Evolutionary conservation across 2,329 filamentous ascomycete species (phyloP).

Genomic region (Cucurbitaria berberidis): DNA sequence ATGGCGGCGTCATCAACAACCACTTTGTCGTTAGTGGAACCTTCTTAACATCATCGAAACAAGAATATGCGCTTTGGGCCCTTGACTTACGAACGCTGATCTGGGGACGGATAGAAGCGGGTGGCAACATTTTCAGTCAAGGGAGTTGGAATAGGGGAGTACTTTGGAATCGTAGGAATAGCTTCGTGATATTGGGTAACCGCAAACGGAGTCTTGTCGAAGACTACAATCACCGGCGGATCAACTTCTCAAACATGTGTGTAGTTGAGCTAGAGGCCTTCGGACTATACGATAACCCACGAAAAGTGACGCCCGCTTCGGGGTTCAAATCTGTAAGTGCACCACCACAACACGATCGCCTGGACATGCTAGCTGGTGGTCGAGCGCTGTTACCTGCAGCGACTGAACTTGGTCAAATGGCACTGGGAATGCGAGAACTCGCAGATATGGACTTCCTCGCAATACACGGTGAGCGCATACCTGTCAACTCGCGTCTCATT

Average conservation of each 20-base stretch:
- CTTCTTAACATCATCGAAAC: conserved; percentile 95
- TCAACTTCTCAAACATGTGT: conserved; percentile 97
- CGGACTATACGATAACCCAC: conserved; percentile 94
- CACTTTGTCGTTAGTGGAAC: conserved; percentile 98
- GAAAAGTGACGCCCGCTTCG: conserved; percentile 77
- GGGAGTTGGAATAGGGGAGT: conserved; percentile 98
- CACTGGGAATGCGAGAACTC: conserved; percentile 79
- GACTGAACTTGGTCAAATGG: conserved; percentile 83
- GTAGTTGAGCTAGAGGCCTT: conserved; percentile 97
- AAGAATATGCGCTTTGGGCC: conserved; percentile 97
- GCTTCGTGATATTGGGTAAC: conserved; percentile 94
- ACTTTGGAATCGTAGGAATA: conserved; percentile 90
- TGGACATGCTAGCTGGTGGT: conserved; percentile 70
- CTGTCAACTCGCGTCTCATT: conserved; percentile 89
- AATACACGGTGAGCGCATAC: conserved; percentile 86
- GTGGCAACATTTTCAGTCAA: conserved; percentile 88
- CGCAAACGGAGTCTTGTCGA: conserved; percentile 92
- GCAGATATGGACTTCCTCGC: conserved; percentile 97
- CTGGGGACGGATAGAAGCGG: conserved; percentile 95
- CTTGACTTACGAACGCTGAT: conserved; percentile 85
- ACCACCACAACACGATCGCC: conserved; percentile 62
- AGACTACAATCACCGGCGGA: conserved; percentile 96
- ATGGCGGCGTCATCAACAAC: conserved; percentile 92
- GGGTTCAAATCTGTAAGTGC: conserved; percentile 84
- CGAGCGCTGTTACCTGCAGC: conserved; percentile 77